Base-by-base conservation (phyloP, 2,329 filamentous ascomycete genomes). In the Neonectria coccinea region DNA sequence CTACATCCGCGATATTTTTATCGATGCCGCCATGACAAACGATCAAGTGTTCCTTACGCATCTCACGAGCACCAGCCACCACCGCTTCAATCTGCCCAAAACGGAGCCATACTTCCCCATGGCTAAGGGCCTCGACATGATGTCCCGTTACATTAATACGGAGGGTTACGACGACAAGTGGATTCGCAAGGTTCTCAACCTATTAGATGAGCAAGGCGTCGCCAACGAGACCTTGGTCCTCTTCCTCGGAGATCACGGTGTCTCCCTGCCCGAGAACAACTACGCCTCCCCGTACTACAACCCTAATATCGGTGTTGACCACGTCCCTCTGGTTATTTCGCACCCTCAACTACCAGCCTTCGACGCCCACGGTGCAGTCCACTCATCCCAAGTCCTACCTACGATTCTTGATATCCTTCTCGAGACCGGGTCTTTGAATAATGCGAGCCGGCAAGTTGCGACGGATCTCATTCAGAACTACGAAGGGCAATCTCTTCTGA, bases 51-150 rank as follows among this genome's bases (percentile, higher is more conserved):
- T 79, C 33, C 58, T 79, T 5, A 74, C 76, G 2, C 78, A 79
- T 60, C 59, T 79, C 3, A 79, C 78, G 3, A 79, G 77, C 62
- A 79, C 77, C 4, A 75, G 73, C 2, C 77, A 79, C 57, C 77
- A 79, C 41, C 71, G 75, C 6, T 79, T 76, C 47, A 71, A 68
- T 1, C 62, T 79, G 54, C 77, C 77, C 1, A 66, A 62, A 4
- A 69, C 70, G 0, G 76, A 77, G 31, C 59, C 61, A 3, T 75
- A 76, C 8, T 70, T 74, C 0, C 72, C 72, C 2, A 47, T 79
- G 36, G 69, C 70, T 1, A 70, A 70, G 22, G 72, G 73, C 0
- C 52, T 74, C 0, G 73, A 77, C 5, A 74, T 77, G 60, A 69
- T 78, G 58, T 78, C 76, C 0, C 67, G 71, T 0, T 78, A 78